A percentile compares a stretch with the other conserved stretches of the same genome.
Evolutionary conservation across 2,329 filamentous ascomycete genomes (phyloP).

Genomic region (Fusarium coicis): DNA sequence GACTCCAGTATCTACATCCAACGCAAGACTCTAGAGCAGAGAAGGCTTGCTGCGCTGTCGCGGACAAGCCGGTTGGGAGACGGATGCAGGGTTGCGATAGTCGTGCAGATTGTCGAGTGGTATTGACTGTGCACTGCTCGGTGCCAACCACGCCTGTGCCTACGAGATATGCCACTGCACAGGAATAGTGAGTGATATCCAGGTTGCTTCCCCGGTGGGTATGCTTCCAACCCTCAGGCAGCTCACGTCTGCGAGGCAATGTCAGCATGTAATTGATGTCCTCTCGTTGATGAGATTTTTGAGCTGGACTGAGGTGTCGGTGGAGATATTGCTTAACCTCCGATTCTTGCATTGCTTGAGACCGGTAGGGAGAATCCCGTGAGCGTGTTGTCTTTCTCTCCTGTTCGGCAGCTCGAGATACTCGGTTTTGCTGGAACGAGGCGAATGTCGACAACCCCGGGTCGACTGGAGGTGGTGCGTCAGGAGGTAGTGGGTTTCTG

Average conservation of each 20-base stretch:
- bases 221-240: conserved; percentile 44
- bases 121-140: conserved; percentile 31
- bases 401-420: not conserved
- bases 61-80: conserved; percentile 36
- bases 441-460: conserved; percentile 25
- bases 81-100: conserved; percentile 46
- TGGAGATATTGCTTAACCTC: conserved; percentile 41
- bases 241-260: conserved; percentile 37
- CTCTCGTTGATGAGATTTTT: conserved; percentile 29
- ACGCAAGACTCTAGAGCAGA: conserved; percentile 42
- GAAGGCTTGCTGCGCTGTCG: conserved; percentile 33
- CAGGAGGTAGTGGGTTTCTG: conserved; percentile 33
- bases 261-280: conserved; percentile 41
- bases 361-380: not conserved
- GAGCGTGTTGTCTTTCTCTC: conserved; percentile 4
- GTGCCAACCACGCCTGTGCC: conserved; percentile 42
- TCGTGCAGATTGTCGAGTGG: conserved; percentile 17
- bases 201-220: conserved; percentile 36
- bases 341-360: not conserved
- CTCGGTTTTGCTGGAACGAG: conserved; percentile 11
- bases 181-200: conserved; percentile 41
- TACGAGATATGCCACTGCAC: conserved; percentile 47
- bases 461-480: conserved; percentile 32
- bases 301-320: conserved; percentile 28
- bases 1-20: conserved; percentile 46